Evolutionary conservation across 228 moss, liverwort and hornwort genomes (phyloP).

Genomic region (Sphagnum magellanicum): DNA sequence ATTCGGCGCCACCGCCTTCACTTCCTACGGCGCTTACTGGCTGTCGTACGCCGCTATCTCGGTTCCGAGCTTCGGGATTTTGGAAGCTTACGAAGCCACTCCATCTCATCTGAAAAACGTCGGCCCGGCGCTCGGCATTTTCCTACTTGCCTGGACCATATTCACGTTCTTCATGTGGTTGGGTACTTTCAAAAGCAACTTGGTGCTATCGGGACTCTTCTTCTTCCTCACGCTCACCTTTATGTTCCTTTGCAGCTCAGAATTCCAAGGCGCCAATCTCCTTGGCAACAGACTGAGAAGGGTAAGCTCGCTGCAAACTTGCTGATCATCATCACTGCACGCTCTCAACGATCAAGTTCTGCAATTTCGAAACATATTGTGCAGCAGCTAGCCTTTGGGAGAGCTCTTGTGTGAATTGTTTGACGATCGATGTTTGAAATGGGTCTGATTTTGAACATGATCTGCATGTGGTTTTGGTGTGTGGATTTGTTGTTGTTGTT

Average conservation of each 20-base stretch:
- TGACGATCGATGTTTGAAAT: too few relatives aligned
- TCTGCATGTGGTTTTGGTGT: not conserved
- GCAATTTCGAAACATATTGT: too few relatives aligned
- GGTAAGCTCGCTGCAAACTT: too few relatives aligned
- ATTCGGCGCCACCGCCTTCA: slow-evolving; percentile 62
- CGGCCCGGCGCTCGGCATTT: slow-evolving; percentile 42
- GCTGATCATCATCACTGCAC: too few relatives aligned
- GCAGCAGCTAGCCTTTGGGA: too few relatives aligned
- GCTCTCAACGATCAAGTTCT: too few relatives aligned
- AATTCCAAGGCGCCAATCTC: not conserved
- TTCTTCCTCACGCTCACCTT: slow-evolving; percentile 41
- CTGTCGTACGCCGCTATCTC: slow-evolving; percentile 49
- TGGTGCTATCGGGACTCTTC: slow-evolving; percentile 52
- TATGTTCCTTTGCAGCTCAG: slow-evolving; percentile 30
- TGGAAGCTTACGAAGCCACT: slow-evolving; percentile 15
- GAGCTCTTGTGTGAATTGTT: too few relatives aligned
- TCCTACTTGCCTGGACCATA: slow-evolving; percentile 51
- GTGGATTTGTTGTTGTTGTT: not conserved
- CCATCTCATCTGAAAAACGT: too few relatives aligned
- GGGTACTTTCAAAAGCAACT: slow-evolving; percentile 51
- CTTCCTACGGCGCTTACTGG: slow-evolving; percentile 66
- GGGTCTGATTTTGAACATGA: not conserved
- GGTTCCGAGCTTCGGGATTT: slow-evolving; percentile 47
- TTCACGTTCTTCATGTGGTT: slow-evolving; percentile 63
- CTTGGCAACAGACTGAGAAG: too few relatives aligned